These are phyloP conservation scores for Aspergillus carbonarius DNA, from an alignment of 2,329 filamentous ascomycete genomes.

Conservation along the genomic window DNA sequence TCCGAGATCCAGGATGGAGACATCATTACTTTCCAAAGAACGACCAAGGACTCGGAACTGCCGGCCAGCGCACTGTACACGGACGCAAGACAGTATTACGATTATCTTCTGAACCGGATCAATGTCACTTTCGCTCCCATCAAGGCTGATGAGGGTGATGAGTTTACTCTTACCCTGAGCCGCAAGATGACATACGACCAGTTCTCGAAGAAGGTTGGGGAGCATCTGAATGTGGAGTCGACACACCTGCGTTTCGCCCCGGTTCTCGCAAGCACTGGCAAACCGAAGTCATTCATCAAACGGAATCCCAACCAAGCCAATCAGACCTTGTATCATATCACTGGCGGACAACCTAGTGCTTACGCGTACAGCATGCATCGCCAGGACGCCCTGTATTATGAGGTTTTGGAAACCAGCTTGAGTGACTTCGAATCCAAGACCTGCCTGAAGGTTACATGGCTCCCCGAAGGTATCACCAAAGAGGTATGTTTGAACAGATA, in stretches of 20 bases:
- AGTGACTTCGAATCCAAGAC: slow-evolving; percentile 94
- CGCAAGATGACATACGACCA: slow-evolving; percentile 89
- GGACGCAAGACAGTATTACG: slow-evolving; percentile 85
- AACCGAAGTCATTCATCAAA: slow-evolving; percentile 76
- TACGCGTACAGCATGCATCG: slow-evolving; percentile 69
- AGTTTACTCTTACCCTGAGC: slow-evolving; percentile 77
- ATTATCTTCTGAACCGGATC: slow-evolving; percentile 84
- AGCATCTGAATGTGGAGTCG: slow-evolving; percentile 71
- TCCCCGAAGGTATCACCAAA: slow-evolving; percentile 88
- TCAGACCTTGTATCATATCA: slow-evolving; percentile 73
- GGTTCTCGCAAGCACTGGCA: slow-evolving; percentile 72
- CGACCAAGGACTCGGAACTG: slow-evolving; percentile 46
- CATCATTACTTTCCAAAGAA: slow-evolving; percentile 88
- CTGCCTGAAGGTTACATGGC: slow-evolving; percentile 74
- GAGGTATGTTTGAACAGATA: slow-evolving; percentile 58
- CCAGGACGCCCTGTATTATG: slow-evolving; percentile 81
- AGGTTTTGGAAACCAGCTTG: slow-evolving; percentile 90
- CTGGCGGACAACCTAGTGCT: slow-evolving; percentile 70
- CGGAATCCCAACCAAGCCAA: slow-evolving; percentile 66
- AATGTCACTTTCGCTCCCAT: slow-evolving; percentile 73
- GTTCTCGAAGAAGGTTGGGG: slow-evolving; percentile 77
- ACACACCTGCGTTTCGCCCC: slow-evolving; percentile 92
- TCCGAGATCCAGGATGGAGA: slow-evolving; percentile 97
- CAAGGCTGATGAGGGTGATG: slow-evolving; percentile 54
- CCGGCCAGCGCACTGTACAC: slow-evolving; percentile 50